Percentiles rank a stretch among this genome's conserved stretches.
Evolutionary conservation across 768 basidiomycete species (phyloP).

Genomic region (Hirschioporus abietinus): DNA sequence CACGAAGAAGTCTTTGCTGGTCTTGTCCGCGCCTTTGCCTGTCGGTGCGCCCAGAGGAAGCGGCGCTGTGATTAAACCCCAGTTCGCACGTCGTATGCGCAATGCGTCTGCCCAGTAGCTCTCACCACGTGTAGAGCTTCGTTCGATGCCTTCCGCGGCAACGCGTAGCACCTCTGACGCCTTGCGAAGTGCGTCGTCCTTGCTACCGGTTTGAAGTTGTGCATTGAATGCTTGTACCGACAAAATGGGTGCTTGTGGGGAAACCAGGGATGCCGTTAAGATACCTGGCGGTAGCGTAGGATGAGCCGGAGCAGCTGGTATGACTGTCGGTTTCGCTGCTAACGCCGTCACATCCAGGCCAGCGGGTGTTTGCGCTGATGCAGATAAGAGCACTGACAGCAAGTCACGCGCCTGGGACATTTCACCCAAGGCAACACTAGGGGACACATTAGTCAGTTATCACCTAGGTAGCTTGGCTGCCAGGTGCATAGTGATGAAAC

Average conservation of each 20-base stretch:
- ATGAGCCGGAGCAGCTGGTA: conserved; percentile 24
- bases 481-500: background rate
- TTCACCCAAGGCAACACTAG: conserved; percentile 71
- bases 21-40: conserved; percentile 75
- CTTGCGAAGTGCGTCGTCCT: conserved; percentile 73
- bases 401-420: conserved; percentile 74
- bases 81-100: conserved; percentile 69
- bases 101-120: conserved; percentile 81
- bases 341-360: background rate
- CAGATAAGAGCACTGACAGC: conserved; percentile 50
- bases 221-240: conserved; percentile 71
- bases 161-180: conserved; percentile 66
- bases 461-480: background rate
- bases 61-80: conserved; percentile 77
- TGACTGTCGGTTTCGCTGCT: background rate
- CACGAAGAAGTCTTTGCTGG: conserved; percentile 75
- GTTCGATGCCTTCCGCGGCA: conserved; percentile 66
- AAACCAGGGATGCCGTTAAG: conserved; percentile 58
- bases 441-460: conserved; percentile 6
- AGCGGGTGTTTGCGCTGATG: conserved; percentile 20
- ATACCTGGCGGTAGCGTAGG: conserved; percentile 24
- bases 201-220: conserved; percentile 68
- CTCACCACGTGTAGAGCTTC: conserved; percentile 54
- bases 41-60: conserved; percentile 63
- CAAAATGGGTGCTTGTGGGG: conserved; percentile 55